Evolutionary conservation across 1,139 yeast genomes (phyloP).

Genomic region (Protomyces arabidopsidicola): DNA sequence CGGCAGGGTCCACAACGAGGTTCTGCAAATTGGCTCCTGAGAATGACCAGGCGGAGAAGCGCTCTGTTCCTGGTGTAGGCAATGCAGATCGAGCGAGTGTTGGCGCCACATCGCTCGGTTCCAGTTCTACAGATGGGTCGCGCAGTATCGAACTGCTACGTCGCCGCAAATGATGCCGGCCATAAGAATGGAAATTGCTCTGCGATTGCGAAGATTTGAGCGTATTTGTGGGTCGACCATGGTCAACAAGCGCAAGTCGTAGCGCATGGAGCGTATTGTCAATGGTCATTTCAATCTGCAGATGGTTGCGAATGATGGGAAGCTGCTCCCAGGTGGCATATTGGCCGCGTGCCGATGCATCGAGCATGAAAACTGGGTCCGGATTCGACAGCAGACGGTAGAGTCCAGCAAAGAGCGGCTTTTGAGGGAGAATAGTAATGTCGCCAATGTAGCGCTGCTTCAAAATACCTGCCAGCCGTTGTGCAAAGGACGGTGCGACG

Average conservation of each 20-base stretch:
- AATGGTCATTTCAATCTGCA: slow-evolving; percentile 18
- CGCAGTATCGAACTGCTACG: slow-evolving; percentile 10
- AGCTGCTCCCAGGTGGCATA: slow-evolving; percentile 67
- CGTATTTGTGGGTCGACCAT: slow-evolving; percentile 2
- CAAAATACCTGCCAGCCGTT: slow-evolving; percentile 67
- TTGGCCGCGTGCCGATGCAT: slow-evolving; percentile 76
- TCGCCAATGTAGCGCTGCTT: slow-evolving; percentile 91
- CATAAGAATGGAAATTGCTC: slow-evolving; percentile 4
- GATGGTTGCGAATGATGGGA: slow-evolving; percentile 15
- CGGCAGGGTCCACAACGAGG: not conserved
- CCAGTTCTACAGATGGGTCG: slow-evolving; percentile 12
- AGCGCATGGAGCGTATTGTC: slow-evolving; percentile 14
- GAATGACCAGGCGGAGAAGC: not conserved
- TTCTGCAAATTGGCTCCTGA: not conserved
- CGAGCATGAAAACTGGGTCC: slow-evolving; percentile 63
- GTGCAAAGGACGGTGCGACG: slow-evolving; percentile 62
- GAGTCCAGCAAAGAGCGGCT: slow-evolving; percentile 52
- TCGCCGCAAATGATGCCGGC: slow-evolving; percentile 8
- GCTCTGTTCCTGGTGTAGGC: not conserved
- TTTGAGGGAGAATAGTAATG: slow-evolving; percentile 81
- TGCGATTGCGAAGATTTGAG: slow-evolving; percentile 14
- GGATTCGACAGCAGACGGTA: slow-evolving; percentile 71
- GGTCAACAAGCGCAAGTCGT: slow-evolving; percentile 10
- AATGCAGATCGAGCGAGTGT: not conserved
- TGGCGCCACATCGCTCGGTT: slow-evolving; percentile 24